Evolutionary conservation across 257 asterid species (phyloP), one percentile per base, ranked within the genome.

Genomic region (Solanum chiquidenum): DNA sequence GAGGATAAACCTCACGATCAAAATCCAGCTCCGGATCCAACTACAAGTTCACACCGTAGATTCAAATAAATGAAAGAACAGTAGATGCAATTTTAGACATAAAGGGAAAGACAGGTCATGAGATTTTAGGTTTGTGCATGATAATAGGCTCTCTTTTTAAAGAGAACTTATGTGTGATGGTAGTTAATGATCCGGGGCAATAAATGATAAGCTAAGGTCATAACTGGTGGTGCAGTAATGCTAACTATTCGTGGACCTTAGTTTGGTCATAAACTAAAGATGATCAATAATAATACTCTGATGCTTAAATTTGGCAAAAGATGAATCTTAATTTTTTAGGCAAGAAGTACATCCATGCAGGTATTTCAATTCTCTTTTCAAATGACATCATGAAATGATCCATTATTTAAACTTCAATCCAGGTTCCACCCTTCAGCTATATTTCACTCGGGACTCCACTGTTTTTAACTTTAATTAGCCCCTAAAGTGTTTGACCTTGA

Each of bases 1-100:
- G 96, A n/a, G 99, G 99, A 88, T 97, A 97, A 33, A 97, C 98
- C 94, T 97, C 99, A 83, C 99, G 98, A 90, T 97, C 99, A 91
- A 97, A 97, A 90, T 97, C 99, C 92, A 97, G 94, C 90, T 97
- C 99, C 9, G 99, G 99, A 87, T 97, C 99, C 98, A 97, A 91
- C 99, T 97, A 92, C 87, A 88, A 73, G 69, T 90, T 87, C 91
- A 90, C 88, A 89, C 44, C 90, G 90, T 90, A 90, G 55, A 64
- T 69, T 58, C 82, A 88, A 52, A 90, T 83, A 68, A 69, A 62
- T 89, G 84, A 87, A 90, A 73, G 71, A 86, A 72, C 25, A 31
- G 46, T 21, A 82, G 7, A 55, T 82, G 27, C 8, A 20, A 31
- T 27, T 52, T 40, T 31, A 82, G 12, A 52, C 31, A 82, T 18